Base-by-base conservation (phyloP, 495 filamentous ascomycete genomes). In the Penicillium steckii region DNA sequence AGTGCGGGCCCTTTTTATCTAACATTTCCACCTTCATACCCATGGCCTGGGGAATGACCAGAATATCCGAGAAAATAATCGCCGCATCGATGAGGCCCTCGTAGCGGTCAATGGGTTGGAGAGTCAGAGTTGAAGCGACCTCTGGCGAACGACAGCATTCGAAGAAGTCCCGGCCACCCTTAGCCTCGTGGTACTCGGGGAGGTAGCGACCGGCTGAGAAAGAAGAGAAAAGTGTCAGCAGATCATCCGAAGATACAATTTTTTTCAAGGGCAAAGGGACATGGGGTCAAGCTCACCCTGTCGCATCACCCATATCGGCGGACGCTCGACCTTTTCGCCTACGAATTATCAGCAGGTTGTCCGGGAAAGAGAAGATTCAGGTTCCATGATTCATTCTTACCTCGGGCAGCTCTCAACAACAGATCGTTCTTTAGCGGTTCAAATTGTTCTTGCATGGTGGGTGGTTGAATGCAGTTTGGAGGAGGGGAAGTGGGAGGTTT, bases 221-320 rank as follows among this genome's bases (percentile, higher is more conserved):
- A 50, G 27, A 58, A 35, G 27, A 42, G 22, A 3, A 22, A 19
- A 41, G 17, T 46, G 26, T 57, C 32, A 60, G 43, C 58, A 41
- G 17, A 24, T 21, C 17, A 8, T 47, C 40, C 3, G 21, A 12
- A 19, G 6, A 0, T 2, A 40, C 4, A 49, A 27, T 45, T 50
- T n/a, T n/a, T n/a, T 15, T 3, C 17, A 10, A 17, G 23, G 27
- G n/a, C 10, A n/a, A 9, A 21, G 30, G 18, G 33, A 46, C 7
- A 17, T 10, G 42, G 21, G 22, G n/a, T 37, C 27, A 33, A 45
- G 42, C 65, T 59, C 76, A 92, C 91, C 91, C 84, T 97, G 94
- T 71, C 94, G 88, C 94, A 98, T 97, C 62, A 97, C 90, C 95
- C 94, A 98, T 73, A 94, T 87, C 42, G 94, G 94, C 48, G 95